phyloP scores from a whole-genome alignment of 306 rosid genomes.

The Trifolium subterraneum region DNA sequence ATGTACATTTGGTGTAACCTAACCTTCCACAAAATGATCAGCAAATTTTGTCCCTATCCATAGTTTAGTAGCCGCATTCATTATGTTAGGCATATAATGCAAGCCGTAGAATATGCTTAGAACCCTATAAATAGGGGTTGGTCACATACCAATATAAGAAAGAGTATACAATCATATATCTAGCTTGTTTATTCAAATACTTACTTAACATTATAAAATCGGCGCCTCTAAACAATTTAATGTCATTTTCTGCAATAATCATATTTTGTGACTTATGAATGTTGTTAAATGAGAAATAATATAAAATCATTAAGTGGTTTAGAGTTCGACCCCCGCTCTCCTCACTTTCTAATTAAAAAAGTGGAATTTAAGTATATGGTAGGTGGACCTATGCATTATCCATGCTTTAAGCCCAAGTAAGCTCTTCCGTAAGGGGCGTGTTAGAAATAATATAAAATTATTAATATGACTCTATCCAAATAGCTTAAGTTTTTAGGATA shows the following conservation, averaged over 20 bases:
- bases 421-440: too few species aligned
- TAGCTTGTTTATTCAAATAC: background rate
- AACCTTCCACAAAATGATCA: background rate
- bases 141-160: background rate
- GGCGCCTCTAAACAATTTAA: constrained; percentile 1
- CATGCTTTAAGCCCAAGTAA: too few species aligned
- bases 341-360: too few species aligned
- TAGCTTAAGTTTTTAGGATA: too few species aligned
- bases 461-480: too few species aligned
- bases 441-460: too few species aligned
- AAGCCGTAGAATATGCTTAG: background rate
- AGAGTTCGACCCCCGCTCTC: too few species aligned
- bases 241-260: background rate
- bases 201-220: background rate
- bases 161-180: background rate
- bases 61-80: background rate
- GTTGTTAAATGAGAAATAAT: too few species aligned
- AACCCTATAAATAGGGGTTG: constrained; percentile 16
- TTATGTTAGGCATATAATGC: background rate
- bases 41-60: background rate
- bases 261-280: background rate
- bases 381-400: too few species aligned
- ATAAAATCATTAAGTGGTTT: too few species aligned
- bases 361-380: too few species aligned
- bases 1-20: too few species aligned